Evolutionary conservation across 73 alveolate species (phyloP).

Genomic region (Stentor roeselii): DNA sequence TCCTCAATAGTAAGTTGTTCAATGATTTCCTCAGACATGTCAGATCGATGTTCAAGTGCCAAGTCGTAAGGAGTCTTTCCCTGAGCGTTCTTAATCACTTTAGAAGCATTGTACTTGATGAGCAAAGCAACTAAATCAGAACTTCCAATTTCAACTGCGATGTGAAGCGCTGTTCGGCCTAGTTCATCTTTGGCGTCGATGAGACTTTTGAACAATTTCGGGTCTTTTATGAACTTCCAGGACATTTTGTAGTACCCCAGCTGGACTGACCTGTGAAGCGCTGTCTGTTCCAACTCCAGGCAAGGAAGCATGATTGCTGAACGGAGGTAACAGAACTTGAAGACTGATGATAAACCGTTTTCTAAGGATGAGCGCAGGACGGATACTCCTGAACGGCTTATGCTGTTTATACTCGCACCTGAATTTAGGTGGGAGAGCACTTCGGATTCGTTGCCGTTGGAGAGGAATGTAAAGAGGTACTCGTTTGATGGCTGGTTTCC

Average conservation of each 20-base stretch:
- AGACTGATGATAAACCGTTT: background rate
- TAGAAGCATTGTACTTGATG: constrained; percentile 17
- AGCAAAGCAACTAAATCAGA: constrained; percentile 26
- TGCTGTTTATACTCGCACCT: background rate
- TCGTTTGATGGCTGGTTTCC: background rate
- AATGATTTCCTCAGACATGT: constrained; percentile 10
- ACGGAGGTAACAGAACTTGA: background rate
- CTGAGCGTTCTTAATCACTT: background rate
- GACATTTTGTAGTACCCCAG: background rate
- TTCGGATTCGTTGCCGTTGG: background rate
- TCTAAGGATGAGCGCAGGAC: background rate
- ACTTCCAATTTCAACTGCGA: constrained; percentile 26
- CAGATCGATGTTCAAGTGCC: background rate
- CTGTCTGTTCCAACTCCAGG: background rate
- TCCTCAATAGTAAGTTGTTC: constrained; percentile 21
- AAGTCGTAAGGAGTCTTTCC: constrained; percentile 10
- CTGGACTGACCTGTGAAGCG: constrained; percentile 23
- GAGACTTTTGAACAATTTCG: background rate
- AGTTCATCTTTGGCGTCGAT: constrained; percentile 1
- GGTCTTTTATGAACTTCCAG: background rate
- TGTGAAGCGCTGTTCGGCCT: constrained; percentile 20
- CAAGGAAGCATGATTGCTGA: constrained; percentile 7
- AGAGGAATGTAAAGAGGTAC: no score
- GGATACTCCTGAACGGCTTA: background rate
- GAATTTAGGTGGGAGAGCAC: background rate